These are phyloP conservation scores for Pleodorina starrii DNA, from an alignment of 139 green algal genomes.

Conservation along the genomic window DNA sequence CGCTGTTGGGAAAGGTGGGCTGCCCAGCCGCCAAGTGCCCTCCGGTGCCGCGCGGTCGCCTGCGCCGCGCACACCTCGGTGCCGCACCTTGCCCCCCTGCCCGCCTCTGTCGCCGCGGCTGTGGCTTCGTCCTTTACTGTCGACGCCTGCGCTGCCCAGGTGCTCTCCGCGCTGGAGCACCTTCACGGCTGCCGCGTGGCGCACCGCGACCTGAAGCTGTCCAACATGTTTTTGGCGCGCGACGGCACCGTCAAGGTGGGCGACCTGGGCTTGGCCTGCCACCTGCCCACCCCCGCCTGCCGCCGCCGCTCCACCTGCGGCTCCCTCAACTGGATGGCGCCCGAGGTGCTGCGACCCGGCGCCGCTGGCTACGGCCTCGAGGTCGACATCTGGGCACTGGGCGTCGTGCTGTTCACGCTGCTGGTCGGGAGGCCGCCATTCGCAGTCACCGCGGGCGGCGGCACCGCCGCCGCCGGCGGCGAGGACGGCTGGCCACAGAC, in stretches of 20 bases:
- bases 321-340: conserved; percentile 48
- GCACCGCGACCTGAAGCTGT: conserved; percentile 47
- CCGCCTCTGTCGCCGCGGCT: too few relatives aligned
- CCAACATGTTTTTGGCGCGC: conserved; percentile 35
- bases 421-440: conserved; percentile 37
- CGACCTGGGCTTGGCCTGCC: conserved; percentile 41
- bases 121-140: too few relatives aligned
- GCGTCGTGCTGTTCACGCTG: conserved; percentile 34
- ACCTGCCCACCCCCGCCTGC: background rate
- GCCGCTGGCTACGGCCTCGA: background rate
- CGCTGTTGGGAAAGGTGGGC: too few relatives aligned
- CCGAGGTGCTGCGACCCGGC: conserved; percentile 27
- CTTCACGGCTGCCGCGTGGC: conserved; percentile 25
- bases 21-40: too few relatives aligned
- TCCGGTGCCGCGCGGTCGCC: too few relatives aligned
- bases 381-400: conserved; percentile 47
- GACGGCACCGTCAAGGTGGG: conserved; percentile 44
- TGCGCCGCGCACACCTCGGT: too few relatives aligned
- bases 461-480: background rate
- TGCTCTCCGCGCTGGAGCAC: conserved; percentile 41
- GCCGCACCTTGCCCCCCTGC: too few relatives aligned
- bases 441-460: too few relatives aligned
- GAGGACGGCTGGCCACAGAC: background rate
- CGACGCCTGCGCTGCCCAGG: too few relatives aligned
- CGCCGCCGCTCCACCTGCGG: conserved; percentile 40